Evolutionary conservation across 768 basidiomycete genomes (phyloP).

Genomic region (Auriscalpium vulgare): DNA sequence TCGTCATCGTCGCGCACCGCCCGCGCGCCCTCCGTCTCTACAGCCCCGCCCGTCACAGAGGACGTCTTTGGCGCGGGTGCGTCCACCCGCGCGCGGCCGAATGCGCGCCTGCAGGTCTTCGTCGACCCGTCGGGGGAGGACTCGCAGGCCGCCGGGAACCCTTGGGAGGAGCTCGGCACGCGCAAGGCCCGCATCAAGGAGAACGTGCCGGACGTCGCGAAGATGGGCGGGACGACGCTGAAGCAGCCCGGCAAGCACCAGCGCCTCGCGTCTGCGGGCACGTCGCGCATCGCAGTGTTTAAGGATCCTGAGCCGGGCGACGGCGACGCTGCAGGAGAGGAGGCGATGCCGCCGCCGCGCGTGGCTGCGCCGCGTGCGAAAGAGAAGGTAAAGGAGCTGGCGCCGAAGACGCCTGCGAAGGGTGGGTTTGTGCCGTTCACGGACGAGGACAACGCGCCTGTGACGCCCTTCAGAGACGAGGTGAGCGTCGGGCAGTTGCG

Average conservation of each 20-base stretch:
- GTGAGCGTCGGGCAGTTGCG: conserved; percentile 26
- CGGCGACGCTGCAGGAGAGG: not conserved
- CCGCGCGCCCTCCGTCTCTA: conserved; percentile 21
- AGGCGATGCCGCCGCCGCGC: conserved; percentile 28
- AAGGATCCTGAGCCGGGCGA: conserved; percentile 47
- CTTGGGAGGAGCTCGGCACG: conserved; percentile 69
- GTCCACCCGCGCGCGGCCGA: conserved; percentile 32
- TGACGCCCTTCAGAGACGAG: conserved; percentile 67
- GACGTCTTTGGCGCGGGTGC: conserved; percentile 25
- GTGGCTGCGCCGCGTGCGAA: conserved; percentile 21
- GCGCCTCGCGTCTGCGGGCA: conserved; percentile 37
- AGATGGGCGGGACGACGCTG: conserved; percentile 58
- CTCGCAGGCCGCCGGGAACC: conserved; percentile 31
- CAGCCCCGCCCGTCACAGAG: conserved; percentile 9
- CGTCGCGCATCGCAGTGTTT: conserved; percentile 59
- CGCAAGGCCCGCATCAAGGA: conserved; percentile 75
- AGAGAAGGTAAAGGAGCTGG: conserved; percentile 22
- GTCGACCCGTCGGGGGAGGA: conserved; percentile 58
- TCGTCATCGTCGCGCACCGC: conserved; percentile 11
- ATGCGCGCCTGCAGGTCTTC: conserved; percentile 59
- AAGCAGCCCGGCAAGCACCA: conserved; percentile 53
- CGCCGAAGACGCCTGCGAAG: conserved; percentile 28
- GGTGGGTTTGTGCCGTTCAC: conserved; percentile 17
- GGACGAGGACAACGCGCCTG: conserved; percentile 26
- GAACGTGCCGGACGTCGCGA: conserved; percentile 63